Evolutionary conservation across 768 basidiomycete species (phyloP), one percentile per base, ranked within the genome.

Genomic region (Lentinula edodes): DNA sequence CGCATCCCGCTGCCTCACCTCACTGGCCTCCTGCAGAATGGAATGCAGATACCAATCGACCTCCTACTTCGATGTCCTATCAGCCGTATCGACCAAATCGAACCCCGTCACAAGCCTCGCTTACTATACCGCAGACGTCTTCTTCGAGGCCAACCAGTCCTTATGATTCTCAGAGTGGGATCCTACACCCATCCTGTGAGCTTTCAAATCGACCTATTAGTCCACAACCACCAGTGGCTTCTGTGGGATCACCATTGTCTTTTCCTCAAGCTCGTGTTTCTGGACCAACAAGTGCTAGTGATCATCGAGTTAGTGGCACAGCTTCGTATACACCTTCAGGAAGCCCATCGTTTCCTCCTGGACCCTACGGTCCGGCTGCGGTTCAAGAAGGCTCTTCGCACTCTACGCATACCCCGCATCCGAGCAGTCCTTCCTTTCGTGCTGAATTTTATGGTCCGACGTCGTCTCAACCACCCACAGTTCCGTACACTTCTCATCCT

Each of bases 11-110:
- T 34, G 41, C 42, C 32, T 70, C 67, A 71, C 62, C 70, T 15
- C 75, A 73, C 57, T 80, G 79, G 80, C 78, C 80, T 32, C 79
- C 79, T 62, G 66, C 75, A 20, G 78, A 79, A 54, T 80, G 79
- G 80, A 68, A 73, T 58, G 35, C 39, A 38, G 43, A 46, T 13
- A 23, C 16, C 38, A 28, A 57, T 36, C 45, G 28, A 7, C 32
- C 32, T 38, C 46, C 61, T 60, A 34, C 52, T 34, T 59, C 42
- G 12, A 28, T 41, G 16, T 35, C 63, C 4, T 41, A 48, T 38
- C 39, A 61, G 57, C 10, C 51, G 20, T 57, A 53, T 32, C 55
- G 56, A 42, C 50, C 48, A 35, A 39, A 35, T 32, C 45, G 60
- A 51, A 46, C 28, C 16, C 34, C 16, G 15, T 34, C 20, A 16